Evolutionary conservation across 164 flowering plant species (phyloP), one percentile per base, ranked within the genome.

Genomic region (Paratinospora sagittata): DNA sequence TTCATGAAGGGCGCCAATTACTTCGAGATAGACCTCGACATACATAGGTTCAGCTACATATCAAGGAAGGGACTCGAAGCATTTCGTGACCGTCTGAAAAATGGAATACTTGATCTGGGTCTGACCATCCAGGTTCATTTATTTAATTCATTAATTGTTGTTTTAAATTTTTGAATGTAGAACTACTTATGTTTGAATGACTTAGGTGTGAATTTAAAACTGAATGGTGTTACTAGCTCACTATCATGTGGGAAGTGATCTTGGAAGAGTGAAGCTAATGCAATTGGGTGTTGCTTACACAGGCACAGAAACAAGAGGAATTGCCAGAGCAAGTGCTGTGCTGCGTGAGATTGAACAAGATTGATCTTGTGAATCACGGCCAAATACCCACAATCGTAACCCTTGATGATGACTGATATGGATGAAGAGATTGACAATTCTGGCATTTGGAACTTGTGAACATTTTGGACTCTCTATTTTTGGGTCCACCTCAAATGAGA

Each of bases 271-370:
- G 11, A 52, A 68, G 27, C 39, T 36, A 21, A 61, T 49, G 27
- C 34, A 63, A 61, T 55, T 36, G 66, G 33, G 58, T 47, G 23
- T 55, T 70, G 24, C 6, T 17, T 12, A 70, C n/a, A n/a, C 88
- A 95, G 97, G 98, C 96, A 67, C 98, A 95, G 68, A 92, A 89
- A 72, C 90, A 80, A 7, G 96, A 95, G 69, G 97, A 95, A 72
- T 81, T 95, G 34, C 98, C 97, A 6, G 97, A 95, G 82, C 82
- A 89, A 72, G 86, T 89, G 21, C 72, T 95, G 24, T 90, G 97
- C 72, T 88, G 97, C 72, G 77, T 88, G 74, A 82, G 96, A 69
- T 73, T 95, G 78, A 88, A 86, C 85, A 89, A 88, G 81, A 83
- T 95, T 33, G 92, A 89, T 70, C 87, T 92, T 70, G 86, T 87